Base-by-base conservation (phyloP, 371 early-diverging fungal genomes). In the Smittium culicis region DNA sequence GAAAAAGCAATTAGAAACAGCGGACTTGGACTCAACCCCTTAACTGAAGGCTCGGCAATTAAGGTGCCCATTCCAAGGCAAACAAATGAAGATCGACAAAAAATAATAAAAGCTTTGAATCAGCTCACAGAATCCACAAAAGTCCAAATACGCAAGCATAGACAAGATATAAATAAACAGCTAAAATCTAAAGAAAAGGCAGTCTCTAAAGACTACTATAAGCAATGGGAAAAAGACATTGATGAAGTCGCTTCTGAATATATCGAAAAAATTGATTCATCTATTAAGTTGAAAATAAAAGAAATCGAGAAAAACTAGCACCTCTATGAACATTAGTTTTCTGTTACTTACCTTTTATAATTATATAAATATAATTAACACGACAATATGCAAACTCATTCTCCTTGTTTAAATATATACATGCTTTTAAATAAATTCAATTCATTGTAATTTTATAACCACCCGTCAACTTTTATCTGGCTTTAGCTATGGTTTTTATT, bases 41-140 rank as follows among this genome's bases (percentile, higher is more conserved):
- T 85, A 56, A 75, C 80, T 27, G 88, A 89, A 33, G 84, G 82
- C 61, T 85, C 85, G 64, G 74, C 82, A 28, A 74, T 94, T 64
- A 79, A 83, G 57, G 90, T 93, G 0, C 92, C 93, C 3, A 85
- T 95, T 60, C 96, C 93, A 70, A 90, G 87, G 88, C 86, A 84
- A 76, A 87, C 88, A n/a, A 85, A 88, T 67, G 90, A 90, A 74
- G 83, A 81, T 67, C 84, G 88, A 54, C 86, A 89, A n/a, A 80
- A 84, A 27, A 78, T 91, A 72, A 73, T 83, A 55, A 92, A 91
- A 70, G 35, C 80, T n/a, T 83, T 88, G 1, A 71, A 79, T 16
- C 73, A 79, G 60, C 77, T 80, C 61, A 87, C 88, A 28, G 94
- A 94, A 69, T 83, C 84, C 71, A 70, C 83, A 27, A 86, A 85